Conservation (phyloP, 1,284 basidiomycete genomes). For the Austropuccinia psidii region DNA sequence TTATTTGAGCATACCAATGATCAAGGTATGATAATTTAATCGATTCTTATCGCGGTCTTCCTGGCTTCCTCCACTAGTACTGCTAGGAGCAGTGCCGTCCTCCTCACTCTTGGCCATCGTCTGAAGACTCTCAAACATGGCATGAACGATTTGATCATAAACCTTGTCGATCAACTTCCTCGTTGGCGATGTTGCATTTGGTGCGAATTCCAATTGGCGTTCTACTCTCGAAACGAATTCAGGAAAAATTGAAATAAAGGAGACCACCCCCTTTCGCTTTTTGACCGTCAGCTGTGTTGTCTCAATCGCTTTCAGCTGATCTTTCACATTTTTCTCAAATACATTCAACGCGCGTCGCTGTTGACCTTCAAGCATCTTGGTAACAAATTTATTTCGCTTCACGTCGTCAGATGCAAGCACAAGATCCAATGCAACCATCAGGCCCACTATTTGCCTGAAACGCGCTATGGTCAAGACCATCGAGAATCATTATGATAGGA, state of each 20-base stretch:
- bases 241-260: slow-evolving; percentile 87
- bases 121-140: slow-evolving; percentile 85
- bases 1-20: slow-evolving; percentile 65
- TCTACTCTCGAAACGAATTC: slow-evolving; percentile 78
- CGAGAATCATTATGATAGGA: not conserved
- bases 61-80: slow-evolving; percentile 54
- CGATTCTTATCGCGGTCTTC: slow-evolving; percentile 70
- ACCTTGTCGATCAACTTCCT: slow-evolving; percentile 68
- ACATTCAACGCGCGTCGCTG: slow-evolving; percentile 6
- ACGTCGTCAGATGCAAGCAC: slow-evolving; percentile 70
- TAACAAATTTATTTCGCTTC: slow-evolving; percentile 55
- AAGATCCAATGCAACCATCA: slow-evolving; percentile 71
- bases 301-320: slow-evolving; percentile 83
- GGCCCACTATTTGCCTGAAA: slow-evolving; percentile 71
- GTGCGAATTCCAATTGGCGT: slow-evolving; percentile 63
- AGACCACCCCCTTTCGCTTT: slow-evolving; percentile 85
- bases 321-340: slow-evolving; percentile 47
- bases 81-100: slow-evolving; percentile 51
- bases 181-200: slow-evolving; percentile 60
- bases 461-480: not conserved
- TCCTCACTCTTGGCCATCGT: slow-evolving; percentile 89
- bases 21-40: slow-evolving; percentile 88
- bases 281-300: slow-evolving; percentile 81
- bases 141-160: slow-evolving; percentile 76
- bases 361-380: slow-evolving; percentile 18